Evolutionary conservation across 345 rosid genomes (phyloP), one percentile per base, ranked within the genome.

Genomic region (Pelargonium nanum): DNA sequence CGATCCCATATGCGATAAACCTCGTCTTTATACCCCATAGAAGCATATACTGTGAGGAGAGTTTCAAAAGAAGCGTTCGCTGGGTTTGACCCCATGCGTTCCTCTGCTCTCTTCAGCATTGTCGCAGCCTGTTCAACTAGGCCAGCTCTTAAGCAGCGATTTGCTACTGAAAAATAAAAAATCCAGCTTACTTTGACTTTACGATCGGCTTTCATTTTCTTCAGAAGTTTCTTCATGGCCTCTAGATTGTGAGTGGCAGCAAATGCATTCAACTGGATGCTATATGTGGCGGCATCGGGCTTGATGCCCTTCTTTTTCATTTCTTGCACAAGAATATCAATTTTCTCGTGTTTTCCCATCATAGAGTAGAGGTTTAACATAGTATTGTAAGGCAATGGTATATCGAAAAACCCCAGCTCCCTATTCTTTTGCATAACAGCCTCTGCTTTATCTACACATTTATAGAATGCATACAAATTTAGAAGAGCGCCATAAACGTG

Each of bases 401-500:
- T 40, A 0, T 79, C 60, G 17, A 82, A 75, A 20, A 67, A 81
- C 32, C 91, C 93, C 77, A 85, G 60, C 68, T 85, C 84, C 75
- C 85, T 81, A 93, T 87, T 89, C 69, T 81, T 89, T 75, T 59
- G 69, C 62, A 85, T 72, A 72, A 78, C 95, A 4, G 70, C 64
- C 4, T 86, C 77, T 58, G 95, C 69, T 58, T 83, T 88, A 4
- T 81, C 91, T 16, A 72, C 74, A 61, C 85, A 77, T 4, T 62
- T 80, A 64, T 81, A 89, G 63, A 89, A 73, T 19, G 80, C 89
- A 64, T 83, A 92, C 65, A 96, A 92, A 64, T 83, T 80, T 50
- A 92, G 79, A 58, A 92, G 91, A 26, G 98, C 96, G 19, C 96
- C 96, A 34, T 86, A 81, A 3, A 95, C 89, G 78, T 87, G 85